Base-by-base conservation (phyloP, 2,329 filamentous ascomycete genomes). In the Gliomastix tumulicola region DNA sequence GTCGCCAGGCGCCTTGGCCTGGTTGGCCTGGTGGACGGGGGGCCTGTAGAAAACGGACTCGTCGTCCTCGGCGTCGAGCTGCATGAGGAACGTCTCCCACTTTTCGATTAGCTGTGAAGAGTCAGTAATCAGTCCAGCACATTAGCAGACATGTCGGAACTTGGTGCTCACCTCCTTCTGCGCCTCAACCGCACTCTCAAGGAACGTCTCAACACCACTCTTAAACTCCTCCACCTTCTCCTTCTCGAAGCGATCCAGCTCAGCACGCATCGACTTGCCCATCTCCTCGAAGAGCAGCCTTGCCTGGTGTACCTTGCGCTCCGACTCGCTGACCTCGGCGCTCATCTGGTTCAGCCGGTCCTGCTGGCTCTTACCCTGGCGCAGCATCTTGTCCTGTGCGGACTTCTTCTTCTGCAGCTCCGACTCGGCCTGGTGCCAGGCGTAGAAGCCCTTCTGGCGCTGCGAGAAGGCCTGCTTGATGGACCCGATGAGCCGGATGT, bases 141-240 rank as follows among this genome's bases (percentile, higher is more conserved):
- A 35, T 18, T n/a, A 5, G 33, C 7, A 35, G 12, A 12, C 13
- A 20, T n/a, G 21, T 11, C n/a, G 16, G n/a, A 35, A 7, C 16
- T 17, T 10, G 20, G 5, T 8, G 62, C 76, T 60, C 58, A 92
- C 90, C 82, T 98, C 92, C 65, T 98, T 98, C 66, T 98, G 92
- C 38, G 90, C 92, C 63, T 98, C 92, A 5, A 98, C 88, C 4
- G 92, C 88, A 53, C 92, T 89, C 68, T 98, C 92, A 49, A 98
- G 63, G 63, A 95, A 98, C 2, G 92, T 98, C 67, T 98, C 92
- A 3, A 98, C 89, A 0, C 89, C 90, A 44, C 85, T 92, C 71
- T 98, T 98, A 62, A 98, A 98, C 57, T 98, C 92, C 57, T 98
- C 92, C 4, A 98, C 92, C 69, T 98, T 98, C 63, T 98, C 92